Conservation (phyloP, 805 yeast species). For the Kazachstania taianensis region DNA sequence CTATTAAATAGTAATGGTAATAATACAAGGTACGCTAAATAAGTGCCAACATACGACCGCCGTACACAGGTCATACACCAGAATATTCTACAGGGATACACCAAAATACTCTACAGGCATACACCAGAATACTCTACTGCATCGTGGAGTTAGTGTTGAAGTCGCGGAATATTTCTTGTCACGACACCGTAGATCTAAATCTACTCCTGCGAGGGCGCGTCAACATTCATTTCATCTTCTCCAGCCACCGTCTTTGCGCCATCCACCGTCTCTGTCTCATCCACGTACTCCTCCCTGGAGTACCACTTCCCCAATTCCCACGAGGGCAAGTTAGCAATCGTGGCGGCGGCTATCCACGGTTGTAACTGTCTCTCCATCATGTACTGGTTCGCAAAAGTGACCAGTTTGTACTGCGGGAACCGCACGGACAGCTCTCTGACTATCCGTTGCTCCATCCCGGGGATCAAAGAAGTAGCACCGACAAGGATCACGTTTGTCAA, state of each 20-base stretch:
- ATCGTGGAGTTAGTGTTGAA: no score
- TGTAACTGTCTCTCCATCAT: conserved; percentile 63
- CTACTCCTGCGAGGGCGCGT: not conserved
- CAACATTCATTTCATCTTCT: no score
- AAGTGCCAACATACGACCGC: no score
- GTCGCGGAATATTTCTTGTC: no score
- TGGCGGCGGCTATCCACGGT: conserved; percentile 72
- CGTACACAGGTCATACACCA: no score
- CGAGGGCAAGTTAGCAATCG: conserved; percentile 22
- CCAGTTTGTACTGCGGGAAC: conserved; percentile 76
- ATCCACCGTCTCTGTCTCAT: conserved; percentile 2
- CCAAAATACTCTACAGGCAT: no score
- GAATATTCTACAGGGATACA: no score
- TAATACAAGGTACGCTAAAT: no score
- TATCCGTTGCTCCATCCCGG: conserved; percentile 73
- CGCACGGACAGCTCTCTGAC: conserved; percentile 54
- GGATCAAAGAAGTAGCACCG: conserved; percentile 68
- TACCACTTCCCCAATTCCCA: conserved; percentile 27
- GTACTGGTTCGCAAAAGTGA: conserved; percentile 77
- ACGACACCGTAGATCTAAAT: no score
- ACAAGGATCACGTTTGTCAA: conserved; percentile 61
- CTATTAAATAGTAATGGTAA: no score
- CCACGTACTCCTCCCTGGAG: conserved; percentile 16
- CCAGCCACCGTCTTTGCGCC: not conserved
- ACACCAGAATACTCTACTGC: no score